Evolutionary conservation across 495 filamentous ascomycete genomes (phyloP).

Genomic region (Hyaloscypha variabilis): DNA sequence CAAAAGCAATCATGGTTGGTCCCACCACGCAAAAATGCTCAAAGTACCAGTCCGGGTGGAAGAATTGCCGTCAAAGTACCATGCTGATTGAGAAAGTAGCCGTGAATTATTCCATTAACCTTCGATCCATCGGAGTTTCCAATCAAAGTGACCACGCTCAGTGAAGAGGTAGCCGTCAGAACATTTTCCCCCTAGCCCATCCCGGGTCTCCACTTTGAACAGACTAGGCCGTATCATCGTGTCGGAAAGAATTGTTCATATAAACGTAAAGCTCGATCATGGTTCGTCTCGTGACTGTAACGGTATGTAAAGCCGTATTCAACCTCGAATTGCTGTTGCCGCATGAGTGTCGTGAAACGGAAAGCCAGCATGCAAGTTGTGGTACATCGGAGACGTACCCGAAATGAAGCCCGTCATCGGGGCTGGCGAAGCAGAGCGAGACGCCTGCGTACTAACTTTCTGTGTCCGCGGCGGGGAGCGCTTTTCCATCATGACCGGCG

Average conservation of each 20-base stretch:
- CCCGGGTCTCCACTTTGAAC: constrained; percentile 2
- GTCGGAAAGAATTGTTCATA: constrained; percentile 15
- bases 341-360: constrained; percentile 34
- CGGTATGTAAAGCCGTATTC: constrained; percentile 3
- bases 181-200: background rate
- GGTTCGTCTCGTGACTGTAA: constrained; percentile 3
- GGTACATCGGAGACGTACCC: constrained; percentile 38
- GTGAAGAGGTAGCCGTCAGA: constrained; percentile 30
- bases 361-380: constrained; percentile 31
- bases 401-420: constrained; percentile 35
- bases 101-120: background rate
- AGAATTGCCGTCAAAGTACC: background rate
- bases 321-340: constrained; percentile 35
- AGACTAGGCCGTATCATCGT: constrained; percentile 16
- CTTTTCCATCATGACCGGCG: constrained; percentile 30
- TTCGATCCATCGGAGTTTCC: background rate
- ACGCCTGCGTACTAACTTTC: constrained; percentile 16
- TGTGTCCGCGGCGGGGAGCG: constrained; percentile 26
- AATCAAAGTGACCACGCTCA: constrained; percentile 28
- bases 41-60: constrained; percentile 2
- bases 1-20: constrained; percentile 9
- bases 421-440: constrained; percentile 33
- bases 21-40: constrained; percentile 32
- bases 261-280: constrained; percentile 5
- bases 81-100: background rate